Evolutionary conservation across 495 filamentous ascomycete genomes (phyloP).

Genomic region (Daldinia loculata): DNA sequence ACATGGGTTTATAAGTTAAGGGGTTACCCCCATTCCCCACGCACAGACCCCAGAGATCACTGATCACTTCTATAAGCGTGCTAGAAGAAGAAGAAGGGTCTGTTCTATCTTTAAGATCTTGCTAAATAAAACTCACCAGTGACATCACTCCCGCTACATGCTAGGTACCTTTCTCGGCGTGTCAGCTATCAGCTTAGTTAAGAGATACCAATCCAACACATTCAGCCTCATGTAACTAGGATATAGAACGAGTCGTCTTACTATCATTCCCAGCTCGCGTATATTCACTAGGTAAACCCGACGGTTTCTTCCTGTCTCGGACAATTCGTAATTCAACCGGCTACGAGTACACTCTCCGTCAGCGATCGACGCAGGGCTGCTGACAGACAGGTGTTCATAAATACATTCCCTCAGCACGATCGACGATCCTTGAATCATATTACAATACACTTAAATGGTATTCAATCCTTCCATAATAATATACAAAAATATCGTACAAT

Average conservation of each 20-base stretch:
- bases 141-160: slow-evolving; percentile 5
- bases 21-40: background rate
- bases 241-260: background rate
- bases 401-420: slow-evolving; percentile 1
- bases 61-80: background rate
- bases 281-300: background rate
- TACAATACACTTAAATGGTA: background rate
- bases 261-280: background rate
- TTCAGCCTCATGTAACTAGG: background rate
- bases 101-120: slow-evolving; percentile 15
- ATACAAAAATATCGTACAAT: background rate
- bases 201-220: background rate
- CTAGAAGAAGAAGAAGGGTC: background rate
- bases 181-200: slow-evolving; percentile 1
- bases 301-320: background rate
- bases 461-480: background rate
- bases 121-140: slow-evolving; percentile 4
- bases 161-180: background rate
- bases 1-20: background rate
- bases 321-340: no score
- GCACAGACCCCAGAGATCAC: background rate
- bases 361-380: slow-evolving; percentile 19
- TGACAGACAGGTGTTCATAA: background rate
- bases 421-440: background rate
- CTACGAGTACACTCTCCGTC: background rate